Conservation (phyloP, 495 filamentous ascomycete genomes). For the Lasiosphaeria ovina region DNA sequence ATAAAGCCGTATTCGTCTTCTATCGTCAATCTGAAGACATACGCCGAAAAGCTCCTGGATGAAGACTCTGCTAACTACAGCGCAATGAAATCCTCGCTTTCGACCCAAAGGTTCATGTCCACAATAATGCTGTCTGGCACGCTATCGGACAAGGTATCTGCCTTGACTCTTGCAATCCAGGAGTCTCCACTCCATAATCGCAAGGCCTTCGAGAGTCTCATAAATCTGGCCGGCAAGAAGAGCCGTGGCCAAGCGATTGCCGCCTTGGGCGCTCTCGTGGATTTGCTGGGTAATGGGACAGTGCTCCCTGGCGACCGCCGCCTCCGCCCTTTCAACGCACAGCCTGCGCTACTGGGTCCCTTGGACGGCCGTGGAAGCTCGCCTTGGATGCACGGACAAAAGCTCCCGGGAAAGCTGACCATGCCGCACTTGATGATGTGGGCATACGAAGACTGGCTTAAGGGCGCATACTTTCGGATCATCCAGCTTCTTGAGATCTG, state of each 20-base stretch:
- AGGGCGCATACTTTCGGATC: constrained; percentile 85
- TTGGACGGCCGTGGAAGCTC: constrained; percentile 54
- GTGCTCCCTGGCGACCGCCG: constrained; percentile 80
- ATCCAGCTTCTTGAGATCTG: constrained; percentile 85
- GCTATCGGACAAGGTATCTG: constrained; percentile 93
- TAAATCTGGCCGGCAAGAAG: constrained; percentile 78
- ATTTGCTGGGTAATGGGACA: constrained; percentile 85
- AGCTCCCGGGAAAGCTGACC: constrained; percentile 66
- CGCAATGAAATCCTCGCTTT: constrained; percentile 55
- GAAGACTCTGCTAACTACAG: constrained; percentile 66
- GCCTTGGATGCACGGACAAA: constrained; percentile 63
- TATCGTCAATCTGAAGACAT: constrained; percentile 68
- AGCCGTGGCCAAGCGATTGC: constrained; percentile 92
- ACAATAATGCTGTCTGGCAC: constrained; percentile 97
- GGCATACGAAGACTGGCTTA: constrained; percentile 94
- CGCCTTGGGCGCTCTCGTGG: constrained; percentile 85
- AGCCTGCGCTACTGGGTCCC: constrained; percentile 69
- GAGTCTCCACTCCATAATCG: constrained; percentile 92
- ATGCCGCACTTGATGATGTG: constrained; percentile 78
- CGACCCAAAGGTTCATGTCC: constrained; percentile 88
- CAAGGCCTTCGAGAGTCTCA: constrained; percentile 79
- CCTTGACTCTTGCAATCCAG: constrained; percentile 87
- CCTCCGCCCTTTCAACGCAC: constrained; percentile 72
- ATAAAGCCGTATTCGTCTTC: constrained; percentile 53
- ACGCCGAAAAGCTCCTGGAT: constrained; percentile 72